These are phyloP conservation scores for Micromonas commoda DNA, from an alignment of 139 green algal genomes.

Conservation along the genomic window DNA sequence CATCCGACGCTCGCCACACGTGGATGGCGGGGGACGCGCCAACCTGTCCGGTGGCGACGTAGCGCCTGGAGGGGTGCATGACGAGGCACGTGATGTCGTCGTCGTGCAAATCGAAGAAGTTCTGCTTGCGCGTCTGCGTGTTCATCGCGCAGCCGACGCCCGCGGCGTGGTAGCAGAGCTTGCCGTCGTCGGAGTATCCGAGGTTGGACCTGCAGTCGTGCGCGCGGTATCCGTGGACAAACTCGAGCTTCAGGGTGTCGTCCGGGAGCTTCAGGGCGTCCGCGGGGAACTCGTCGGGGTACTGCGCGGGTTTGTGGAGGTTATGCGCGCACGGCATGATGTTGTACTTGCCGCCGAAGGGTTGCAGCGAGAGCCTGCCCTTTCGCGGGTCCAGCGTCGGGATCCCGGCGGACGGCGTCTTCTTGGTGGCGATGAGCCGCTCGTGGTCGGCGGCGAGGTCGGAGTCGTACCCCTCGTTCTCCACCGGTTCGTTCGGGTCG, in stretches of 20 bases:
- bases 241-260: slow-evolving; percentile 31
- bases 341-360: background rate
- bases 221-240: slow-evolving; percentile 35
- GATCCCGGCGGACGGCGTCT: background rate
- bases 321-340: background rate
- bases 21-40: slow-evolving; percentile 21
- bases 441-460: slow-evolving; percentile 17
- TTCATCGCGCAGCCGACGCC: background rate
- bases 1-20: slow-evolving; percentile 25
- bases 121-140: slow-evolving; percentile 4
- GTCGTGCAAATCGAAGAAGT: slow-evolving; percentile 25
- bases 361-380: background rate
- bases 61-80: slow-evolving; percentile 26
- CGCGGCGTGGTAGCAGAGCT: background rate
- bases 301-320: background rate
- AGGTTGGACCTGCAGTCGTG: slow-evolving; percentile 22
- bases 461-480: slow-evolving; percentile 9
- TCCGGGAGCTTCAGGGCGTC: background rate
- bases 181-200: background rate
- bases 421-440: background rate
- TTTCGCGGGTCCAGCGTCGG: background rate
- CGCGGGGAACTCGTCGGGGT: slow-evolving; percentile 4
- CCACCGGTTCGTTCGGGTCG: background rate
- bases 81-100: slow-evolving; percentile 37
- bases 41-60: slow-evolving; percentile 39